Evolutionary conservation across 1,284 basidiomycete species (phyloP).

Genomic region (Caloboletus inedulis): DNA sequence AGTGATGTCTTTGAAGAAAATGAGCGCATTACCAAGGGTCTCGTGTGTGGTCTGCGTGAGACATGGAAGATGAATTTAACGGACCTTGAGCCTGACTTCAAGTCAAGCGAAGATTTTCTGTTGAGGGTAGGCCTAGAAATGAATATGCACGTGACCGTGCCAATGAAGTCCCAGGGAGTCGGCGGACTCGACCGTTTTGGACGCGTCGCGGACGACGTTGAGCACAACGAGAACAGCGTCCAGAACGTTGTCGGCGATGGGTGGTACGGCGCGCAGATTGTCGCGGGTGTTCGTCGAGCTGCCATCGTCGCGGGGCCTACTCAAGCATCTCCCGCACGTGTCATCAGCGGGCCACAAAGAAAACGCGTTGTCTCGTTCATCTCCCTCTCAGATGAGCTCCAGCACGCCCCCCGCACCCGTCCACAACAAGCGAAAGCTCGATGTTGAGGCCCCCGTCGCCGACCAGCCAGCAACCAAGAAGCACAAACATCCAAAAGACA

Average conservation of each 20-base stretch:
- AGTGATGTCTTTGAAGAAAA: background rate
- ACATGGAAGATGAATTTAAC: slow-evolving; percentile 42
- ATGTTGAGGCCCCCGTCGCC: slow-evolving; percentile 14
- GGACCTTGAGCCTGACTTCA: background rate
- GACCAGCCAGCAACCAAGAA: slow-evolving; percentile 35
- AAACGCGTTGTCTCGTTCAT: slow-evolving; percentile 50
- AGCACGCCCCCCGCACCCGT: slow-evolving; percentile 27
- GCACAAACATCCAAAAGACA: slow-evolving; percentile 21
- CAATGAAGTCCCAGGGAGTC: slow-evolving; percentile 16
- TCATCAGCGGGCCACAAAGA: slow-evolving; percentile 45
- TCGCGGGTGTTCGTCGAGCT: slow-evolving; percentile 58
- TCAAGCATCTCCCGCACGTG: slow-evolving; percentile 32
- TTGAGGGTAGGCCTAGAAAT: slow-evolving; percentile 26
- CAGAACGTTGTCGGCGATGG: slow-evolving; percentile 17
- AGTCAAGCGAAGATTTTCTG: slow-evolving; percentile 23
- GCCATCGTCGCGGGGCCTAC: slow-evolving; percentile 39
- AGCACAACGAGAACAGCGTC: slow-evolving; percentile 16
- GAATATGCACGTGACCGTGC: slow-evolving; percentile 31
- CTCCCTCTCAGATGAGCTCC: slow-evolving; percentile 31
- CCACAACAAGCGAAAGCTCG: slow-evolving; percentile 43
- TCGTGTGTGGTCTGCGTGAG: slow-evolving; percentile 88
- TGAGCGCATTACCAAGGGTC: slow-evolving; percentile 71
- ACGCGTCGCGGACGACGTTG: slow-evolving; percentile 27
- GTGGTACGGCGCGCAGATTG: slow-evolving; percentile 31
- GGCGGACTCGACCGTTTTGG: background rate